Evolutionary conservation across 257 asterid genomes (phyloP).

Genomic region (Nicotiana otophora): DNA sequence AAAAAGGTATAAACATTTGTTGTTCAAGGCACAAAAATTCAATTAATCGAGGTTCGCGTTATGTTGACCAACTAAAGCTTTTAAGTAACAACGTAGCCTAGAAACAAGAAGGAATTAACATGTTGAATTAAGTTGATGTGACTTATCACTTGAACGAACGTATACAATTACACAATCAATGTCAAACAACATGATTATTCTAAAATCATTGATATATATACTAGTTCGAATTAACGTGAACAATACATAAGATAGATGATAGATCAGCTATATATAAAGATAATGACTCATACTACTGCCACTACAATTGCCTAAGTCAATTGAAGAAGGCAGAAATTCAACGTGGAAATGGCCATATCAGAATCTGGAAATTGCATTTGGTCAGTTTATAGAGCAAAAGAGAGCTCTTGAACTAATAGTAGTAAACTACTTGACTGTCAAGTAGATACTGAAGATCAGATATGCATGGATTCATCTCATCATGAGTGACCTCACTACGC

Average conservation of each 20-base stretch:
- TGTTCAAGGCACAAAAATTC: background rate
- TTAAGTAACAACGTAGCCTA: background rate
- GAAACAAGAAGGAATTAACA: background rate
- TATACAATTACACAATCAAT: background rate
- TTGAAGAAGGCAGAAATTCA: background rate
- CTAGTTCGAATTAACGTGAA: background rate
- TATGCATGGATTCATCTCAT: background rate
- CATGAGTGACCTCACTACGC: conserved; percentile 1
- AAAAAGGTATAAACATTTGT: too few species aligned
- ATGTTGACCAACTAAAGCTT: background rate
- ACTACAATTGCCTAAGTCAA: background rate
- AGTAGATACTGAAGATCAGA: background rate
- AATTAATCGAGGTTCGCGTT: background rate
- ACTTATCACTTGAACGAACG: background rate
- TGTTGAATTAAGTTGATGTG: background rate
- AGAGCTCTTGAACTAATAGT: background rate
- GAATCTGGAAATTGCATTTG: background rate
- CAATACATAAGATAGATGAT: background rate
- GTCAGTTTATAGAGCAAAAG: background rate
- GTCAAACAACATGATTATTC: background rate
- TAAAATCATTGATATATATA: background rate
- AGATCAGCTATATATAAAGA: background rate
- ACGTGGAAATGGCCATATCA: background rate
- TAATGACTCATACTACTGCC: background rate
- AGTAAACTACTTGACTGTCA: background rate